phyloP scores from a whole-genome alignment of 2,329 filamentous ascomycete genomes.

The Neonectria sp. region DNA sequence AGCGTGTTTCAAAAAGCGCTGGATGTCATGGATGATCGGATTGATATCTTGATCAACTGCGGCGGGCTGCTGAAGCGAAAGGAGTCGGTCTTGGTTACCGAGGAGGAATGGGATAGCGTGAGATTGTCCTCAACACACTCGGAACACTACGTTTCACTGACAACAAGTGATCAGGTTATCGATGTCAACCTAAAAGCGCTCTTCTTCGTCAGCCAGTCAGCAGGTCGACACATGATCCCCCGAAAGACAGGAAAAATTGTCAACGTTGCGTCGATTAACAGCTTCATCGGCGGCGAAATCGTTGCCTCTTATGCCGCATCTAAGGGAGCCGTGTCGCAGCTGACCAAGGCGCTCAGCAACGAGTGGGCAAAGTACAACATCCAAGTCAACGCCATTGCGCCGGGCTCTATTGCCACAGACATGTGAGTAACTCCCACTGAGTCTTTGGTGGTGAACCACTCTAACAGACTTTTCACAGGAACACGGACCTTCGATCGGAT shows the following conservation, averaged over 20 bases:
- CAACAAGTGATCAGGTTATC: conserved; percentile 13
- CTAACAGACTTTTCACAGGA: conserved; percentile 7
- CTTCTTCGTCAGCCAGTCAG: conserved; percentile 30
- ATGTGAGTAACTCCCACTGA: conserved; percentile 10
- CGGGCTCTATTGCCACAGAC: conserved; percentile 23
- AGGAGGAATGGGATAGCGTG: conserved; percentile 29
- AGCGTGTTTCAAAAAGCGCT: conserved; percentile 23
- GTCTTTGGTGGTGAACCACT: no score
- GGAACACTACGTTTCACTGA: background rate
- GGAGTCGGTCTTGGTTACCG: conserved; percentile 1
- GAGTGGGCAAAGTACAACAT: conserved; percentile 31
- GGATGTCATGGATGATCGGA: conserved; percentile 15
- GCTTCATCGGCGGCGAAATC: conserved; percentile 22
- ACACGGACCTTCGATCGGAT: conserved; percentile 18
- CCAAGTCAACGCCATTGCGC: conserved; percentile 32
- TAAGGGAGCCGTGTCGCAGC: conserved; percentile 29
- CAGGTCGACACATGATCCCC: conserved; percentile 27
- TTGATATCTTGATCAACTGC: conserved; percentile 31
- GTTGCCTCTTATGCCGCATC: conserved; percentile 21
- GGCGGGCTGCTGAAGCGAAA: conserved; percentile 24
- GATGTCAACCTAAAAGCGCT: conserved; percentile 27
- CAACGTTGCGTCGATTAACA: conserved; percentile 27
- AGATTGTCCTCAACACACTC: background rate
- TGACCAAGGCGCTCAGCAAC: conserved; percentile 32
- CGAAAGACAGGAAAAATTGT: conserved; percentile 27